Base-by-base conservation (phyloP, 345 rosid species). In the Pistacia vera region DNA sequence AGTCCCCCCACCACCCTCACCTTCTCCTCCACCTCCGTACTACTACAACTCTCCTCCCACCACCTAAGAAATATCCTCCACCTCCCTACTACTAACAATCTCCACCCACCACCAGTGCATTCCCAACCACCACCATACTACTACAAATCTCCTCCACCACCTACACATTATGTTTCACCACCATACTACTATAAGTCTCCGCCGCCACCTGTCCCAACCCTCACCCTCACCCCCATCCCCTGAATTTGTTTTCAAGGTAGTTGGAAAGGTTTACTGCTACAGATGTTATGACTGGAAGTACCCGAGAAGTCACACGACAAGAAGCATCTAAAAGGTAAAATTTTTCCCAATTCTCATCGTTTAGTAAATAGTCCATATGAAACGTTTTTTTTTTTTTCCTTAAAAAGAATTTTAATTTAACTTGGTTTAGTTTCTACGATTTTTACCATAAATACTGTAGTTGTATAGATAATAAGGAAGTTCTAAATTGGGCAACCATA, bases 321-420 rank as follows among this genome's bases (percentile, higher is more conserved):
- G 85, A 93, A 91, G 56, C 97, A 93, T 68, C 93, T 91, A 58
- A 75, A 93, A 83, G 97, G 97, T 93, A 86, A 11, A 64, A 5
- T 54, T 10, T 0, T 44, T 4, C 22, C 56, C 14, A 38, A 25
- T 17, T 56, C 22, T 6, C 48, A 28, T 52, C 9, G 11, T 35
- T 35, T 18, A 11, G 64, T 22, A 14, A 52, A 14, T 5, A 11
- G 28, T 70, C n/a, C 16, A 22, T 41, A 41, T 41, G 5, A 41
- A 5, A 41, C 25, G n/a, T n/a, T n/a, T 22, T 0, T 22, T 22
- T 22, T 22, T 22, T 22, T 22, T 22, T 22, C 25, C 25, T 22
- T 22, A 22, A 22, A 22, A 22, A 22, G 25, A 22, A 22, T 22
- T 22, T 22, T 22, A 22, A 22, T 22, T 22, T 22, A 22, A 22